Percentiles rank a stretch among this genome's conserved stretches.
phyloP scores from a whole-genome alignment of 345 rosid genomes.

The Sisymbrium altissimum region DNA sequence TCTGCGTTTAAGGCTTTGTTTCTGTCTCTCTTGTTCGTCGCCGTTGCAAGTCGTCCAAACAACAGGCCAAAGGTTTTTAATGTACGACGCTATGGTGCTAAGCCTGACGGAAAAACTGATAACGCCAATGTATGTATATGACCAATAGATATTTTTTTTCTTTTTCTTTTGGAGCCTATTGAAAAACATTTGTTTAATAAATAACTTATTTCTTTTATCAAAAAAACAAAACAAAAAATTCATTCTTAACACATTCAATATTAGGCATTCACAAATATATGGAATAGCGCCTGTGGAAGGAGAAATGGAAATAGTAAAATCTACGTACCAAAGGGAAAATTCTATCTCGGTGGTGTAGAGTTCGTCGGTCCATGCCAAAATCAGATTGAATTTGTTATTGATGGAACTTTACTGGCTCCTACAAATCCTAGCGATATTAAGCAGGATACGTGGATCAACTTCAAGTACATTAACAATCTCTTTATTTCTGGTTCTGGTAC shows the following conservation, averaged over 20 bases:
- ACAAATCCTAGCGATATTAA: constrained; percentile 10
- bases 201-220: too few relatives aligned
- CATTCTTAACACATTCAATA: background rate
- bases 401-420: constrained; percentile 30
- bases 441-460: constrained; percentile 17
- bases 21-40: constrained; percentile 5
- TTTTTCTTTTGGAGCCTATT: too few relatives aligned
- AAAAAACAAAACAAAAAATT: too few relatives aligned
- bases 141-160: too few relatives aligned
- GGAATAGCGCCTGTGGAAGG: constrained; percentile 22
- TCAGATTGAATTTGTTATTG: constrained; percentile 15
- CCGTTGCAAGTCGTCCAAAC: background rate
- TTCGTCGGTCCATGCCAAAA: constrained; percentile 26
- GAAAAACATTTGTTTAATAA: too few relatives aligned
- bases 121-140: constrained; percentile 17
- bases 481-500: constrained; percentile 22
- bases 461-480: constrained; percentile 22
- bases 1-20: background rate
- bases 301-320: constrained; percentile 15
- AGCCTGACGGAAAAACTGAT: constrained; percentile 20
- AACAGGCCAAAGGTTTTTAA: background rate
- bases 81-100: constrained; percentile 13
- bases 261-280: constrained; percentile 7
- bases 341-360: constrained; percentile 14
- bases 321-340: constrained; percentile 23